Percentiles rank a stretch among this genome's conserved stretches.
These are phyloP conservation scores for Diaporthe sp. DNA, from an alignment of 2,329 filamentous ascomycete genomes.

Conservation along the genomic window DNA sequence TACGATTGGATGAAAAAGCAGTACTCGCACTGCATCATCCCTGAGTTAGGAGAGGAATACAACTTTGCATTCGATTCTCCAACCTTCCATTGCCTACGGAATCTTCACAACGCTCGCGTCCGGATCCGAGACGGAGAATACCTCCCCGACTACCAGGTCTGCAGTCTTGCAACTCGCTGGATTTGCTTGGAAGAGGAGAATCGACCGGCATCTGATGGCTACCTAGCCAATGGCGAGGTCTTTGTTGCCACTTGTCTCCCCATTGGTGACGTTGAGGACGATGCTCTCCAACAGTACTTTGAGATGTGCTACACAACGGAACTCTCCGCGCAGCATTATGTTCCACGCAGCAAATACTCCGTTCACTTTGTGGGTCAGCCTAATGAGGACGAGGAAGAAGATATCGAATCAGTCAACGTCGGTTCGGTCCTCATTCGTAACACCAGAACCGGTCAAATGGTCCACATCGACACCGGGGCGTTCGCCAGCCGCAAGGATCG, in stretches of 20 bases:
- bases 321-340: background rate
- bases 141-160: background rate
- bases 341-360: slow-evolving; percentile 12
- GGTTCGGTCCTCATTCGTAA: slow-evolving; percentile 9
- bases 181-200: background rate
- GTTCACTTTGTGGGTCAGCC: background rate
- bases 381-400: accelerated
- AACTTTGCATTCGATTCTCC: background rate
- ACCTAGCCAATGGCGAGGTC: background rate
- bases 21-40: slow-evolving; percentile 2
- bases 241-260: slow-evolving; percentile 3
- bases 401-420: background rate
- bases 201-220: background rate
- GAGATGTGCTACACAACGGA: background rate
- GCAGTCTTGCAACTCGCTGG: slow-evolving; percentile 10
- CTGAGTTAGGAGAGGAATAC: slow-evolving; percentile 3
- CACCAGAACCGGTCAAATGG: background rate
- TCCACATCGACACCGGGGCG: background rate
- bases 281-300: background rate
- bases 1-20: background rate
- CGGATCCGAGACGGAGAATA: background rate
- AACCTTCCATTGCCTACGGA: background rate
- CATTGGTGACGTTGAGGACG: background rate
- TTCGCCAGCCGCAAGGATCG: background rate
- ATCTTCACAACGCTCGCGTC: slow-evolving; percentile 7